Conservation (phyloP, 2,329 filamentous ascomycete species). For the Neodidymelliopsis sp. region DNA sequence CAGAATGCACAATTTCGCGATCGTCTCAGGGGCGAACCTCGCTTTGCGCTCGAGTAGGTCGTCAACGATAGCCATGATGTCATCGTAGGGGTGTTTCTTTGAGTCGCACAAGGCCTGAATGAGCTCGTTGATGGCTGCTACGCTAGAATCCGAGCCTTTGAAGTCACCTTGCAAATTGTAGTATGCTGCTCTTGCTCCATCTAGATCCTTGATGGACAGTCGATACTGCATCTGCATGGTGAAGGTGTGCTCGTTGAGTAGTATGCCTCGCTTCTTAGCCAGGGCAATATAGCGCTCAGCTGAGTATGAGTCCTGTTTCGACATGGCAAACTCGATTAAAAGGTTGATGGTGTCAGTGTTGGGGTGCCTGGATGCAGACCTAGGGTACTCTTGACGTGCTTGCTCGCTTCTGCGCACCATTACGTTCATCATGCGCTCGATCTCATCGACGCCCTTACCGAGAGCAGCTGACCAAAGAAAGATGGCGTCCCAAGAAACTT, state of each 20-base stretch:
- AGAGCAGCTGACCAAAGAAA: constrained; percentile 78
- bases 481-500: constrained; percentile 73
- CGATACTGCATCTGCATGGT: constrained; percentile 79
- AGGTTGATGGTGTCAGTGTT: constrained; percentile 78
- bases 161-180: constrained; percentile 66
- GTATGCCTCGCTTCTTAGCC: constrained; percentile 69
- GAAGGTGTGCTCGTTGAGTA: constrained; percentile 73
- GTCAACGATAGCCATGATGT: constrained; percentile 75
- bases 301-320: constrained; percentile 72
- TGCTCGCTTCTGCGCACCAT: constrained; percentile 63
- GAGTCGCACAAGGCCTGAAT: constrained; percentile 71
- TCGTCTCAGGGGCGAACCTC: constrained; percentile 75
- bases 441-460: constrained; percentile 74
- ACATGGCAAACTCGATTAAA: constrained; percentile 75
- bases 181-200: constrained; percentile 72
- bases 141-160: constrained; percentile 64
- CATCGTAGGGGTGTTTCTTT: constrained; percentile 69
- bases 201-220: constrained; percentile 74
- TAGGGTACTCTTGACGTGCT: constrained; percentile 44
- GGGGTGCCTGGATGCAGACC: constrained; percentile 54
- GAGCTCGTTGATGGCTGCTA: constrained; percentile 73
- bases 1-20: constrained; percentile 74
- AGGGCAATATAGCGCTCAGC: constrained; percentile 77
- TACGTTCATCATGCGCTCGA: constrained; percentile 74
- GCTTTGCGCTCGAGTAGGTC: constrained; percentile 74